Evolutionary conservation across 441 rosid genomes (phyloP), one percentile per base, ranked within the genome.

Genomic region (Adansonia rubrostipa): DNA sequence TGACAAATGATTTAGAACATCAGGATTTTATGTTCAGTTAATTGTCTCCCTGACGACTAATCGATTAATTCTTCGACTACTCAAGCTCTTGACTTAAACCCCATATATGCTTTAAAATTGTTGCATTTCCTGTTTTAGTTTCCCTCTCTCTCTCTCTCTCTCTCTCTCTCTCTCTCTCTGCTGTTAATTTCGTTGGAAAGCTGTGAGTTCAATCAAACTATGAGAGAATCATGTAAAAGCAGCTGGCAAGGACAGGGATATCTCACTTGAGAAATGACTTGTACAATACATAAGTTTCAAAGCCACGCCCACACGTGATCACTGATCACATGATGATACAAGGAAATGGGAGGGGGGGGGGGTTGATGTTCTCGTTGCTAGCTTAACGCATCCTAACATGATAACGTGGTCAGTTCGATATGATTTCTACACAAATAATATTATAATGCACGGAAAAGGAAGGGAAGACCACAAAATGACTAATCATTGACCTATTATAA

Each of bases 401-500:
- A 24, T 24, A 1, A 40, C 17, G 50, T 40, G 70, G 14, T 17
- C 71, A 66, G 53, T 19, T 45, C 33, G 8, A 44, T 17, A 68
- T 8, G 47, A 9, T 72, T 53, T 36, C 48, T 72, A n/a, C 0
- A 33, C n/a, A 8, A 9, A 19, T 20, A 3, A 22, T 28, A 11
- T 50, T 24, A 24, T 24, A 24, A 72, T 33, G 19, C 20, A 36
- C n/a, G 15, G 17, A 15, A 22, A 70, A 24, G 28, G 28, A 24
- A 24, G 28, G 42, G 9, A 40, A 57, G 19, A 42, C 47, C 0
- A 71, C 5, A 53, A 53, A 7, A 53, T 24, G 64, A 54, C 64
- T 71, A 51, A 71, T 72, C 63, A 53, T 54, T 72, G 75, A 72
- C 48, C 10, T 10, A n/a, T 36, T 19, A 57, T 20, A 17, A 15